Conservation (phyloP, 345 rosid genomes). For the Cardiospermum halicacabum region DNA sequence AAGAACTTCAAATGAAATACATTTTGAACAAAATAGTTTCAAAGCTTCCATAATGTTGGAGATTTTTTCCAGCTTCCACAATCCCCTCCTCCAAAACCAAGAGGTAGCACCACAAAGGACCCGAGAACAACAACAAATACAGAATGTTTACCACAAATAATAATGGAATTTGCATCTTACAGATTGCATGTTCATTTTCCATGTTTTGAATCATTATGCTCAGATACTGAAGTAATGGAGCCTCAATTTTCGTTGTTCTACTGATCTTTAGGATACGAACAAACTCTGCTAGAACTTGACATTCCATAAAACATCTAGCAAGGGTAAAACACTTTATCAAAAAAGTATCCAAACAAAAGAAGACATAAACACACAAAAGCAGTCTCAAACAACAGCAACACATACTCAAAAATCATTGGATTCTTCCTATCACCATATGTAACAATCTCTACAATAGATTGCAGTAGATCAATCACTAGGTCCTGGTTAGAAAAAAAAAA, state of each 20-base stretch:
- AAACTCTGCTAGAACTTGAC: constrained; percentile 61
- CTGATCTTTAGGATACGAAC: constrained; percentile 44
- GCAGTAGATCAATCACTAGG: constrained; percentile 44
- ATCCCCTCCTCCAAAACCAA: background rate
- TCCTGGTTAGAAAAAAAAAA: constrained; percentile 30
- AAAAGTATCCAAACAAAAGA: background rate
- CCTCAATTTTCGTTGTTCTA: constrained; percentile 47
- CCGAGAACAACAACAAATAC: background rate
- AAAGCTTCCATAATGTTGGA: constrained; percentile 2
- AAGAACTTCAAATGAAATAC: constrained; percentile 2
- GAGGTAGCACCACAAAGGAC: background rate
- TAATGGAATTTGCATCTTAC: constrained; percentile 34
- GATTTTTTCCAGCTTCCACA: background rate
- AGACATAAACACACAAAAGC: constrained; percentile 9
- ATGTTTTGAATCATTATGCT: constrained; percentile 70
- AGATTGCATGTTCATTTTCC: constrained; percentile 50
- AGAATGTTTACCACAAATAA: constrained; percentile 20
- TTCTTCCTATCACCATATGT: constrained; percentile 61
- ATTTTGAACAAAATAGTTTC: background rate
- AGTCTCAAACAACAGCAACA: background rate
- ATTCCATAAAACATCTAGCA: constrained; percentile 60
- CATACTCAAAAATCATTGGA: constrained; percentile 55
- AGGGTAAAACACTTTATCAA: background rate
- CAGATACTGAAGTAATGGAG: constrained; percentile 54
- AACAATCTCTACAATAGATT: constrained; percentile 60